These are phyloP conservation scores for Fusarium tricinctum DNA, from an alignment of 2,329 filamentous ascomycete species.

Conservation along the genomic window DNA sequence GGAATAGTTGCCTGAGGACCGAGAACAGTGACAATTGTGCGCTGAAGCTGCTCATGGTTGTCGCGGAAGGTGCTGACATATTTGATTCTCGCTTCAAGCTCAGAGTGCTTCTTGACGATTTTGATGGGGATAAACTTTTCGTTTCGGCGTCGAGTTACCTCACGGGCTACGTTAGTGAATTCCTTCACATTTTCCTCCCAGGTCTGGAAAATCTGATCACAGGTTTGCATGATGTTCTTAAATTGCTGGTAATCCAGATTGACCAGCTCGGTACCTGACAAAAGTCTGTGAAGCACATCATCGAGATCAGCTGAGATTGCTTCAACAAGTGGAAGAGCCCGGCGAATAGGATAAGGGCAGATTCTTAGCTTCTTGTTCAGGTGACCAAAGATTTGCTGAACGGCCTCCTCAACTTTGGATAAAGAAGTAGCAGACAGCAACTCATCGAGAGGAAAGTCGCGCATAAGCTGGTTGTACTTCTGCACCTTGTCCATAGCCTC, in stretches of 20 bases:
- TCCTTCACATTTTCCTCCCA: constrained; percentile 99
- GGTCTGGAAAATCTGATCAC: constrained; percentile 86
- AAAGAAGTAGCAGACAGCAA: constrained; percentile 91
- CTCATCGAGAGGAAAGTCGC: constrained; percentile 96
- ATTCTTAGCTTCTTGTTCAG: constrained; percentile 98
- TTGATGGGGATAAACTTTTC: constrained; percentile 99
- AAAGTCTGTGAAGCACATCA: constrained; percentile 83
- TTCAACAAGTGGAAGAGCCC: constrained; percentile 94
- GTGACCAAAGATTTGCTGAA: constrained; percentile 91
- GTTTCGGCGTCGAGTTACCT: constrained; percentile 91
- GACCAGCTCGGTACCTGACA: constrained; percentile 89
- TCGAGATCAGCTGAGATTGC: constrained; percentile 96
- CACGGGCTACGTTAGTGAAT: constrained; percentile 96
- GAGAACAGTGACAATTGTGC: constrained; percentile 96
- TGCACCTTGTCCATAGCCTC: constrained; percentile 96
- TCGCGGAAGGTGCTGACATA: constrained; percentile 96
- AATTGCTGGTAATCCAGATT: constrained; percentile 95
- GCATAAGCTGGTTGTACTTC: constrained; percentile 99
- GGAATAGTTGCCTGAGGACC: constrained; percentile 77
- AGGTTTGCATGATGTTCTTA: constrained; percentile 83
- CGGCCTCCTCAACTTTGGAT: constrained; percentile 87
- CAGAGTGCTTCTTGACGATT: constrained; percentile 86
- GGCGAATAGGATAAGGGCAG: constrained; percentile 92
- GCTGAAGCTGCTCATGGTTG: constrained; percentile 97
- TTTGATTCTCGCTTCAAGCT: constrained; percentile 89